A percentile compares a stretch with the other conserved stretches of the same genome.
Conservation (phyloP, 768 basidiomycete species). For the Leccinum rimulosum region DNA sequence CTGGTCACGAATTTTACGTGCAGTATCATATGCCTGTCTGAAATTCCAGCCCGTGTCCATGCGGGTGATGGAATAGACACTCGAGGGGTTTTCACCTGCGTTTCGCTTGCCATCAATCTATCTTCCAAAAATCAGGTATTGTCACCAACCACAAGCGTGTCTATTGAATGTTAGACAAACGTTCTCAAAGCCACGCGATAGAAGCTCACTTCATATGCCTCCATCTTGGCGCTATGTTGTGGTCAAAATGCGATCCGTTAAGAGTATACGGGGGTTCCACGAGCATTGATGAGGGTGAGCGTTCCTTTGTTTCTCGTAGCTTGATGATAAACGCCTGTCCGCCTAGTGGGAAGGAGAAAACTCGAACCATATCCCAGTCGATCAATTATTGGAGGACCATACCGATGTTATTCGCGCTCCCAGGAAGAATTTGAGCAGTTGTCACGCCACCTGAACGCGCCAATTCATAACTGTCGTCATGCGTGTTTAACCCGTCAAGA, state of each 20-base stretch:
- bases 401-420: conserved; percentile 31
- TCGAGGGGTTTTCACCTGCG: conserved; percentile 34
- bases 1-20: conserved; percentile 58
- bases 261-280: conserved; percentile 52
- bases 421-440: conserved; percentile 50
- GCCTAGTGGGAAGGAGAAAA: conserved; percentile 24
- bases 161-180: conserved; percentile 16
- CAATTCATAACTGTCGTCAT: conserved; percentile 39
- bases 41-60: conserved; percentile 82
- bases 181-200: background rate
- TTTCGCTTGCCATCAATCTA: background rate
- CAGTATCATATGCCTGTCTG: conserved; percentile 77
- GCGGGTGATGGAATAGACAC: conserved; percentile 48
- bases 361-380: background rate
- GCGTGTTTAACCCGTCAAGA: conserved; percentile 46
- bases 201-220: conserved; percentile 29
- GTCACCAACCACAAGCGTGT: conserved; percentile 41
- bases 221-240: conserved; percentile 22
- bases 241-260: conserved; percentile 19
- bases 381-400: background rate
- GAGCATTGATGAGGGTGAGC: conserved; percentile 45
- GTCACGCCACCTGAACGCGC: conserved; percentile 47
- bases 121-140: background rate
- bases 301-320: conserved; percentile 44
- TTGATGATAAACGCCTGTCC: conserved; percentile 55